Conservation (phyloP, 306 rosid species). For the Lathyrus oleraceus region DNA sequence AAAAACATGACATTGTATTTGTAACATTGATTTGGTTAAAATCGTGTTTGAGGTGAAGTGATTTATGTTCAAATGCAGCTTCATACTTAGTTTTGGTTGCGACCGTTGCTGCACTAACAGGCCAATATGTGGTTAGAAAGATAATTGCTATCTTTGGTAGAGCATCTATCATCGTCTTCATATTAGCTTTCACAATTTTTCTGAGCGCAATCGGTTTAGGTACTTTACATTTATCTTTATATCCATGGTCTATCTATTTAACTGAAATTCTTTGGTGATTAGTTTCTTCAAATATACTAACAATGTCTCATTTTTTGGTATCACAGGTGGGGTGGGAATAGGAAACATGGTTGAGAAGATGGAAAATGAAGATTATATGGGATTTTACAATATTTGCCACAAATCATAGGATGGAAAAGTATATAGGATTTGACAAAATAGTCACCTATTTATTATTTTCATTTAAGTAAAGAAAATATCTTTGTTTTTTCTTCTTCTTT, state of each 20-base stretch:
- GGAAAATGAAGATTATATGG: slow-evolving; percentile 76
- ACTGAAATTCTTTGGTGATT: not conserved
- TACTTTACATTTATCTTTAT: slow-evolving; percentile 28
- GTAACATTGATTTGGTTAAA: not conserved
- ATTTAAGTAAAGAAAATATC: slow-evolving; percentile 13
- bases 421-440: slow-evolving; percentile 67
- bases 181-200: slow-evolving; percentile 70
- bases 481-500: not conserved
- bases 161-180: slow-evolving; percentile 79
- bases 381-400: slow-evolving; percentile 64
- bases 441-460: slow-evolving; percentile 25
- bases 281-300: slow-evolving; percentile 4
- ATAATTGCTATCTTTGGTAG: slow-evolving; percentile 64
- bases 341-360: slow-evolving; percentile 71
- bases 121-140: slow-evolving; percentile 80
- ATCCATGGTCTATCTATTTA: not conserved
- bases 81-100: slow-evolving; percentile 65
- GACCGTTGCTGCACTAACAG: slow-evolving; percentile 70
- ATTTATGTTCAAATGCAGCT: slow-evolving; percentile 44
- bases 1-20: not conserved
- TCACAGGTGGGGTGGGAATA: slow-evolving; percentile 79
- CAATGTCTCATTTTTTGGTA: not conserved
- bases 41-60: not conserved
- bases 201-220: slow-evolving; percentile 84
- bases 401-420: slow-evolving; percentile 46